Conservation (phyloP, 2,329 filamentous ascomycete genomes). For the Aureobasidium sp. region DNA sequence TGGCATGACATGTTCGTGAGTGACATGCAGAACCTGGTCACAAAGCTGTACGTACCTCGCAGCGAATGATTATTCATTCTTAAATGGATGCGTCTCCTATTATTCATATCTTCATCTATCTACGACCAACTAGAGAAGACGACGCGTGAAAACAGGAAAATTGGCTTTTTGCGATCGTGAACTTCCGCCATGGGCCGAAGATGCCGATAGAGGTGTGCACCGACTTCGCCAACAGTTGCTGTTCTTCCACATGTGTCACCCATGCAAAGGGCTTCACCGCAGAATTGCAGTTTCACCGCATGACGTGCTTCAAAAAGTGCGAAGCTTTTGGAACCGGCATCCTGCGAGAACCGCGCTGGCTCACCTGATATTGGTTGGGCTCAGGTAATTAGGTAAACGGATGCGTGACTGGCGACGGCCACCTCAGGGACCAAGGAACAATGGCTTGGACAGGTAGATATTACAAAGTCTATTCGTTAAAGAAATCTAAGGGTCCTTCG, state of each 20-base stretch:
- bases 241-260: neutral
- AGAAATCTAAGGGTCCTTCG: neutral
- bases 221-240: neutral
- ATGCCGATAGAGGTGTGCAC: neutral
- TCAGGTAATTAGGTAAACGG: neutral
- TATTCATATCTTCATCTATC: neutral
- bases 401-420: neutral
- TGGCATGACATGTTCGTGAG: neutral
- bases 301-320: neutral
- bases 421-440: neutral
- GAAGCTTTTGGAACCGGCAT: neutral
- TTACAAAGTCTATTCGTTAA: conserved; percentile 1
- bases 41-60: neutral
- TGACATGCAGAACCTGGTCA: neutral
- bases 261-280: neutral
- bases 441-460: neutral
- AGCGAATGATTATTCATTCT: neutral
- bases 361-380: neutral
- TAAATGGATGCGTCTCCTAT: neutral
- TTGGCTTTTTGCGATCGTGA: neutral
- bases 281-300: neutral
- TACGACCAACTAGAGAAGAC: neutral
- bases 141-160: neutral
- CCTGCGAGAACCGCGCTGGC: neutral
- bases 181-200: neutral